A percentile compares a stretch with the other conserved stretches of the same genome.
Evolutionary conservation across 345 rosid genomes (phyloP).

Genomic region (Arabis alpina): DNA sequence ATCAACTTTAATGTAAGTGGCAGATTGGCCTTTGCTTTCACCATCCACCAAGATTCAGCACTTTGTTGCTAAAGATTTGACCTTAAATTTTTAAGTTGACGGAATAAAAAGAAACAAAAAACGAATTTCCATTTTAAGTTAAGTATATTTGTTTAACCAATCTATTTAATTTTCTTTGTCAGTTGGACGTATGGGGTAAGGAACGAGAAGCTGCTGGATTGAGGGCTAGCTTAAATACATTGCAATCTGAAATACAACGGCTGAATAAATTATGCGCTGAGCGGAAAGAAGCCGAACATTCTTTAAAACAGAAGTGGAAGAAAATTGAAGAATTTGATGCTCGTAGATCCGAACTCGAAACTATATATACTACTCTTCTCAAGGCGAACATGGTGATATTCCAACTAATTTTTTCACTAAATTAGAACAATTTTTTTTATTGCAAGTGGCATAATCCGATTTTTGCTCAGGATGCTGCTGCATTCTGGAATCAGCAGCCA

Average conservation of each 20-base stretch:
- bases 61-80: too few species aligned
- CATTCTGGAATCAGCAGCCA: conserved; percentile 90
- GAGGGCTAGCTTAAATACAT: conserved; percentile 77
- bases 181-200: conserved; percentile 93
- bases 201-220: conserved; percentile 87
- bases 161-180: conserved; percentile 28
- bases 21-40: too few species aligned
- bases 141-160: conserved; percentile 28
- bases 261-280: conserved; percentile 82
- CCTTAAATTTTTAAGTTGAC: too few species aligned
- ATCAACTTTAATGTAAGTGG: background rate
- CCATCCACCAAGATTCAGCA: too few species aligned
- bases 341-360: conserved; percentile 87
- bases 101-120: too few species aligned
- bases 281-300: conserved; percentile 92
- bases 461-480: conserved; percentile 72
- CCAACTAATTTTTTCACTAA: background rate
- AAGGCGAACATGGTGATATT: conserved; percentile 74
- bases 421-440: background rate
- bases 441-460: background rate
- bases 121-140: background rate
- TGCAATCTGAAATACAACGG: conserved; percentile 80
- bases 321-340: conserved; percentile 92
- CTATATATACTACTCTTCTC: conserved; percentile 73
- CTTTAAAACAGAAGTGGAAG: conserved; percentile 84